phyloP scores from a whole-genome alignment of 768 basidiomycete genomes.

The Strobilomyces echinocephalus region DNA sequence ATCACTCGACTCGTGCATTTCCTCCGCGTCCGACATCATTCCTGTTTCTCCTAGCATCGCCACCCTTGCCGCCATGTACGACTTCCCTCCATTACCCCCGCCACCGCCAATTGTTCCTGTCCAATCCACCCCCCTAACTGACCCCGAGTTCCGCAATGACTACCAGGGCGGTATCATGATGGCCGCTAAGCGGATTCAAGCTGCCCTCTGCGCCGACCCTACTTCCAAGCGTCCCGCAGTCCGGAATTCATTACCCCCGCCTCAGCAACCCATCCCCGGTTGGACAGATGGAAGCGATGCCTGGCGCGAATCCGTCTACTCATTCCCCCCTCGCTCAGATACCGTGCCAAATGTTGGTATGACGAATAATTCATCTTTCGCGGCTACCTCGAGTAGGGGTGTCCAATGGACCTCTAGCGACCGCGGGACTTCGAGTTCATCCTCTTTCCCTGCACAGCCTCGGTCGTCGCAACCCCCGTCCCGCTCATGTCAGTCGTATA shows the following conservation, averaged over 20 bases:
- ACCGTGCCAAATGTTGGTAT: slow-evolving; percentile 29
- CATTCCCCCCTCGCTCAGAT: slow-evolving; percentile 40
- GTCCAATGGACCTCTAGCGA: slow-evolving; percentile 47
- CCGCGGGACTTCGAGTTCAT: slow-evolving; percentile 11
- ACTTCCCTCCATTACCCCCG: slow-evolving; percentile 53
- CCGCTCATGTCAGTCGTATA: slow-evolving; percentile 30
- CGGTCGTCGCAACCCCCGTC: slow-evolving; percentile 21
- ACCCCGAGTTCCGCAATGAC: slow-evolving; percentile 33
- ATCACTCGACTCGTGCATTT: slow-evolving; percentile 33
- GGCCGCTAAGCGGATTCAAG: slow-evolving; percentile 54
- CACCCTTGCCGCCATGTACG: slow-evolving; percentile 36
- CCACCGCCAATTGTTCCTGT: slow-evolving; percentile 39
- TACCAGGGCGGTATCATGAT: slow-evolving; percentile 66
- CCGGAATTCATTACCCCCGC: slow-evolving; percentile 32
- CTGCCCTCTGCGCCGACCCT: slow-evolving; percentile 41
- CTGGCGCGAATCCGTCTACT: slow-evolving; percentile 65
- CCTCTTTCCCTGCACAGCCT: slow-evolving; percentile 24
- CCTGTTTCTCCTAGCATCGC: slow-evolving; percentile 31
- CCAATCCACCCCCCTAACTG: slow-evolving; percentile 21
- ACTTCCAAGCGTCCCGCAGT: slow-evolving; percentile 33
- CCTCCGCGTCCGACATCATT: slow-evolving; percentile 21
- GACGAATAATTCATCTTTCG: slow-evolving; percentile 37
- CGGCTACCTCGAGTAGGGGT: slow-evolving; percentile 48
- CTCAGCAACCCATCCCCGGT: slow-evolving; percentile 48
- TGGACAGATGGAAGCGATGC: slow-evolving; percentile 66